Evolutionary conservation across 2,329 filamentous ascomycete species (phyloP).

Genomic region (Diplodia sapinea): DNA sequence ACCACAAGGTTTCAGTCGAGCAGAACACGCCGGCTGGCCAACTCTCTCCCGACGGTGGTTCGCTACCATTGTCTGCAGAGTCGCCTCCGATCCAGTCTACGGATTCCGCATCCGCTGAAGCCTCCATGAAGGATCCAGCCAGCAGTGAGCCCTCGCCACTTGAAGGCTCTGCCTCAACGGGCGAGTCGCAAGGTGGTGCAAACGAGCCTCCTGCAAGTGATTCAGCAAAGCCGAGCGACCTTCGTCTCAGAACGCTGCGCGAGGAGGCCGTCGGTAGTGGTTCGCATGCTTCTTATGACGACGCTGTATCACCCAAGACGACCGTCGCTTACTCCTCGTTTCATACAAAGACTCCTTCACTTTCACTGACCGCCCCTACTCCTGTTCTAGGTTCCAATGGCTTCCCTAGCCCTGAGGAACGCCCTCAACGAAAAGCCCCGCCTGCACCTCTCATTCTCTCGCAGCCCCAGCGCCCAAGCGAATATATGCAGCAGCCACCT

Average conservation of each 20-base stretch:
- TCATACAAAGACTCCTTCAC: conserved; percentile 42
- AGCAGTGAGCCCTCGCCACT: conserved; percentile 25
- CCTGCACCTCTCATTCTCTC: conserved; percentile 82
- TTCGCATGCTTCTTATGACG: conserved; percentile 18
- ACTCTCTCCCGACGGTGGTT: conserved; percentile 18
- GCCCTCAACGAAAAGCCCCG: conserved; percentile 74
- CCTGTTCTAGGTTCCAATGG: conserved; percentile 46
- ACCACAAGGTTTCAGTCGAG: conserved; percentile 24
- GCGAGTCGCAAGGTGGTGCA: conserved; percentile 4
- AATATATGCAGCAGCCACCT: conserved; percentile 53
- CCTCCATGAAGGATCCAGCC: conserved; percentile 13
- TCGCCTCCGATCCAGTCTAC: conserved; percentile 13
- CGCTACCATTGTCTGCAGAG: conserved; percentile 15
- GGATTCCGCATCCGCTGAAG: conserved; percentile 17
- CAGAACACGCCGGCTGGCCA: conserved; percentile 11
- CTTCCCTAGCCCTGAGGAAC: conserved; percentile 44
- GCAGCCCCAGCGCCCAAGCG: conserved; percentile 50
- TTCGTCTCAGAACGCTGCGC: conserved; percentile 26
- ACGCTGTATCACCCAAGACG: conserved; percentile 29
- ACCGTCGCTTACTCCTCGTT: conserved; percentile 17
- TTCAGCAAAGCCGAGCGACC: conserved; percentile 4
- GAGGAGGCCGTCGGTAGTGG: conserved; percentile 14
- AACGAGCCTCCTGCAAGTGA: conserved; percentile 8
- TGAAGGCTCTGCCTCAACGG: conserved; percentile 4
- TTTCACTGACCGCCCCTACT: conserved; percentile 49